A percentile compares a stretch with the other conserved stretches of the same genome.
Conservation (phyloP, 2,329 filamentous ascomycete species). For the Drechslerella stenobrocha region DNA sequence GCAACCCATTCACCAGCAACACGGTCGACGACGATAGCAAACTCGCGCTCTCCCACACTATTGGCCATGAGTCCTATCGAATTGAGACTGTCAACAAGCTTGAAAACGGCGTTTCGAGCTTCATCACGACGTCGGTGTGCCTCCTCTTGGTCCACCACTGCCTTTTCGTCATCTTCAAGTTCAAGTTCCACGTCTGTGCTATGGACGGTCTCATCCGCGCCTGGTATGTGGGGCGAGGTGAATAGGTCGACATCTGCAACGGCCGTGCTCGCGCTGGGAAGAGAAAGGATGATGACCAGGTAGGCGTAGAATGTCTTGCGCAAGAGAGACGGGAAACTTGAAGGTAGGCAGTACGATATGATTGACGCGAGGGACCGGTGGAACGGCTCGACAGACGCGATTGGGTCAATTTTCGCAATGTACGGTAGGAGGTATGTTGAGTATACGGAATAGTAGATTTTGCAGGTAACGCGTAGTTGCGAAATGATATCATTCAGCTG, state of each 20-base stretch:
- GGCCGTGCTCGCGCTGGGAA: slow-evolving; percentile 25
- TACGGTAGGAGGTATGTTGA: slow-evolving; percentile 39
- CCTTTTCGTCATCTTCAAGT: slow-evolving; percentile 47
- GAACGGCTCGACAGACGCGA: slow-evolving; percentile 39
- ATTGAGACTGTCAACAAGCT: slow-evolving; percentile 40
- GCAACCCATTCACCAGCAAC: slow-evolving; percentile 46
- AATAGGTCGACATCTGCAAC: slow-evolving; percentile 41
- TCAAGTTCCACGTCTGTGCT: slow-evolving; percentile 47
- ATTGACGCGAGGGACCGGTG: slow-evolving; percentile 52
- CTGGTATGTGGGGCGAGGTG: slow-evolving; percentile 45
- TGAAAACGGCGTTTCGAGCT: slow-evolving; percentile 29
- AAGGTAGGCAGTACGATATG: slow-evolving; percentile 52
- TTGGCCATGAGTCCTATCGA: slow-evolving; percentile 44
- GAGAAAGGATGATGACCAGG: slow-evolving; percentile 40
- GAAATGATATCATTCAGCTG: slow-evolving; percentile 39
- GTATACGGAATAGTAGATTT: slow-evolving; percentile 46
- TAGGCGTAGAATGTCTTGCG: slow-evolving; percentile 47
- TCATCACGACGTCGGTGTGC: slow-evolving; percentile 38
- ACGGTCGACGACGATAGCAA: slow-evolving; percentile 35
- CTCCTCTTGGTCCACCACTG: slow-evolving; percentile 39
- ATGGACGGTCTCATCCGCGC: slow-evolving; percentile 39
- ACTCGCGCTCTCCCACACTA: slow-evolving; percentile 42
- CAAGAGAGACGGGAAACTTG: slow-evolving; percentile 33
- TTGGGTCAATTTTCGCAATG: slow-evolving; percentile 31
- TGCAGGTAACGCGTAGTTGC: slow-evolving; percentile 39